Evolutionary conservation across 768 basidiomycete genomes (phyloP).

Genomic region (Suillus plorans): DNA sequence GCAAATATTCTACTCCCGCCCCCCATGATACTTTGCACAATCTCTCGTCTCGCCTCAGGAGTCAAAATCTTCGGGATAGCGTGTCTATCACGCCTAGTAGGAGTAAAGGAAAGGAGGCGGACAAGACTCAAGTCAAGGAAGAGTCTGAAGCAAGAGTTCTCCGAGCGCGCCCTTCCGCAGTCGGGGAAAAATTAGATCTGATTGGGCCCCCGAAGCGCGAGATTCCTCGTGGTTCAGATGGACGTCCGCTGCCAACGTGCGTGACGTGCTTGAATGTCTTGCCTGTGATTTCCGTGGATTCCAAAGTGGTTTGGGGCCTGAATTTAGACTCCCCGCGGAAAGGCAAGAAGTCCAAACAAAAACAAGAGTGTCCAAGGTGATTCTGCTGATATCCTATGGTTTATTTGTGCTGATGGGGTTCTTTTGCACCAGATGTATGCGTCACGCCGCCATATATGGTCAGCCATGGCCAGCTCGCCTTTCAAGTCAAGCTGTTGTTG

Average conservation of each 20-base stretch:
- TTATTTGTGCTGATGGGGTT: slow-evolving; percentile 13
- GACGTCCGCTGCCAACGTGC: slow-evolving; percentile 69
- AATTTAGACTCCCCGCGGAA: slow-evolving; percentile 44
- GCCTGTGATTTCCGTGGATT: slow-evolving; percentile 75
- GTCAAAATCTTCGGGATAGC: slow-evolving; percentile 24
- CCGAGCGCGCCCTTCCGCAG: slow-evolving; percentile 45
- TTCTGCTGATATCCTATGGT: slow-evolving; percentile 23
- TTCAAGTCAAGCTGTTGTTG: slow-evolving; percentile 41
- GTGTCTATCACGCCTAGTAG: slow-evolving; percentile 31
- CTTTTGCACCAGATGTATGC: slow-evolving; percentile 58
- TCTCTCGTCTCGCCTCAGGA: slow-evolving; percentile 22
- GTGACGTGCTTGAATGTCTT: slow-evolving; percentile 68
- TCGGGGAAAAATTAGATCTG: slow-evolving; percentile 34
- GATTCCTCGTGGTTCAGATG: slow-evolving; percentile 58
- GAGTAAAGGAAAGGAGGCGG: slow-evolving; percentile 42
- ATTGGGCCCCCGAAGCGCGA: slow-evolving; percentile 41
- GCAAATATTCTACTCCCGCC: slow-evolving; percentile 38
- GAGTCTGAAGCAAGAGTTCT: slow-evolving; percentile 48
- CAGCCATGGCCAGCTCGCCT: slow-evolving; percentile 69
- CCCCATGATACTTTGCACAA: slow-evolving; percentile 23
- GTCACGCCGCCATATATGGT: slow-evolving; percentile 77
- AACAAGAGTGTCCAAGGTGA: slow-evolving; percentile 76
- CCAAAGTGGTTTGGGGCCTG: slow-evolving; percentile 73
- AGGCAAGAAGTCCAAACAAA: slow-evolving; percentile 58
- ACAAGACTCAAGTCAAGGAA: slow-evolving; percentile 46